Evolutionary conservation across 1,284 basidiomycete species (phyloP), one percentile per base, ranked within the genome.

Genomic region (Melampsora abietis-canadensis): DNA sequence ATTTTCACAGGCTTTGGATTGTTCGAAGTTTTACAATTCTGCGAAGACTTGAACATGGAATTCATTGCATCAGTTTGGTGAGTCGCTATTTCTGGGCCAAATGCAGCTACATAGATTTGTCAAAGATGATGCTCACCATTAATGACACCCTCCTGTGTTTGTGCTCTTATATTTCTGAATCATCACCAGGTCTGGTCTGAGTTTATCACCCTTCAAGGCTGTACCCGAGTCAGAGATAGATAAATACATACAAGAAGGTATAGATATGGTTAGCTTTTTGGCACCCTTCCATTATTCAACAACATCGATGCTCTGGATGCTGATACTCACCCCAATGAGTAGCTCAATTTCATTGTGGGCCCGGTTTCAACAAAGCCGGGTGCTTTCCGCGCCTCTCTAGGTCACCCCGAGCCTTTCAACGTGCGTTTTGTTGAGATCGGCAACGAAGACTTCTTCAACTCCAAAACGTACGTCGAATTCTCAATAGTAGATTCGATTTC

Each of bases 21-120:
- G 19, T 19, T 61, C 3, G 60, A 61, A 37, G 31, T 61, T 7
- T 27, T 61, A 10, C 60, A 61, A 34, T 61, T 30, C 30, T 30
- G 24, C 60, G 60, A 61, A 37, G 60, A 61, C 31, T 27, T 61
- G 10, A 37, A 37, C 31, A 61, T 61, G 60, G 51, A 54, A 54
- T 54, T 54, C 27, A 54, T 54, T 54, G 51, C n/a, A 21, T 54
- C 51, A 21, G 51, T 54, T 27, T 54, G 51, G 51, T 54, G 27
- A n/a, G 5, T 54, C 14, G 19, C n/a, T 37, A 10, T 27, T 27
- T 27, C 51, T 54, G n/a, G 21, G 7, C 8, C 51, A 14, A 54
- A 54, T 8, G 27, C n/a, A 54, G 6, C n/a, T 21, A 54, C 14
- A 48, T 15, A 48, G 14, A n/a, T 5, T n/a, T 21, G 14, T 8